These are phyloP conservation scores for Rosa lucieae DNA, from an alignment of 306 rosid genomes.

Conservation along the genomic window DNA sequence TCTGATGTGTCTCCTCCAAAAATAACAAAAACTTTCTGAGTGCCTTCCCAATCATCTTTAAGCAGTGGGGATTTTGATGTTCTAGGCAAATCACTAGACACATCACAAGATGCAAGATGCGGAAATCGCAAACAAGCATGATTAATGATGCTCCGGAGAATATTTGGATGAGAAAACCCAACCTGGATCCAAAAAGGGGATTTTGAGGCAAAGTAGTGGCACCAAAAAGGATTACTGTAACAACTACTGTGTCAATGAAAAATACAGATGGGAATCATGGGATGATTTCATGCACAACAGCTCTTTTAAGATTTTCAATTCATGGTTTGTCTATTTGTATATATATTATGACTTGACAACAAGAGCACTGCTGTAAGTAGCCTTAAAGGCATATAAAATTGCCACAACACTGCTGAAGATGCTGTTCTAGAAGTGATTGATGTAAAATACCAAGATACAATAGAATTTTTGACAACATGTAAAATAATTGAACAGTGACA, in stretches of 20 bases:
- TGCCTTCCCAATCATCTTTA: slow-evolving; percentile 38
- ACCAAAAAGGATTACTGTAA: slow-evolving; percentile 5
- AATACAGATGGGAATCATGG: neutral
- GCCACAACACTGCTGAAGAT: neutral
- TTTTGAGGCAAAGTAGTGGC: slow-evolving; percentile 1
- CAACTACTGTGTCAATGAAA: neutral
- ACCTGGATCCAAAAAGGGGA: slow-evolving; percentile 50
- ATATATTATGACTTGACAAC: neutral
- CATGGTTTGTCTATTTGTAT: neutral
- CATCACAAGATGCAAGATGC: slow-evolving; percentile 53
- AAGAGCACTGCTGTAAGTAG: neutral
- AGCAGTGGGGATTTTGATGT: slow-evolving; percentile 37
- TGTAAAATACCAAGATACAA: neutral
- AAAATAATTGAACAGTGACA: neutral
- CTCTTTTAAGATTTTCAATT: neutral
- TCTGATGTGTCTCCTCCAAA: slow-evolving; percentile 97
- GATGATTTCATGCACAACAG: neutral
- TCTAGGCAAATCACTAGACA: slow-evolving; percentile 41
- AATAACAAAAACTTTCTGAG: slow-evolving; percentile 75
- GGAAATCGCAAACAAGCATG: slow-evolving; percentile 87
- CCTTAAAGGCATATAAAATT: neutral
- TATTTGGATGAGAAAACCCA: slow-evolving; percentile 93
- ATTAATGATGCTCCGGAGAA: slow-evolving; percentile 72
- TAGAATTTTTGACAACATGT: neutral
- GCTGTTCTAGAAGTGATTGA: neutral